These are phyloP conservation scores for Collybia mongolica DNA, from an alignment of 768 basidiomycete species.

Conservation along the genomic window DNA sequence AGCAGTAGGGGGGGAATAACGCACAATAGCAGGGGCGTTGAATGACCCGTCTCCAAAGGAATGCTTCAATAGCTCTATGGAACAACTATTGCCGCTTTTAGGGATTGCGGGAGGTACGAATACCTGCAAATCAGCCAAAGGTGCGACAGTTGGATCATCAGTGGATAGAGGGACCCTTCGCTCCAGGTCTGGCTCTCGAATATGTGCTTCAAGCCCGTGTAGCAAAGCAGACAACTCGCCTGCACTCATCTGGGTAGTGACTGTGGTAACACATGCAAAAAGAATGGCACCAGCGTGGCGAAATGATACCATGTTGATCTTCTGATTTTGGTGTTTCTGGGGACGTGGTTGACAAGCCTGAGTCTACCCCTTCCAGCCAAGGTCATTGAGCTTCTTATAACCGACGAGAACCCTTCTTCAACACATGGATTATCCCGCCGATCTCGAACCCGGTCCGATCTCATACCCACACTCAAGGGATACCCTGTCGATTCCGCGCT, in stretches of 20 bases:
- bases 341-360: too few relatives aligned
- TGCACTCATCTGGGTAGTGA: conserved; percentile 13
- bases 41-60: conserved; percentile 28
- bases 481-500: too few relatives aligned
- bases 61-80: conserved; percentile 23
- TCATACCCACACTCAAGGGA: background rate
- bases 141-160: conserved; percentile 23
- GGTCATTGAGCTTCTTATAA: too few relatives aligned
- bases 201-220: conserved; percentile 10
- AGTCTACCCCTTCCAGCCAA: background rate
- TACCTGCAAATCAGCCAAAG: conserved; percentile 28
- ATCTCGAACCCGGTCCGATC: background rate
- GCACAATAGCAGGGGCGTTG: conserved; percentile 23
- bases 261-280: too few relatives aligned
- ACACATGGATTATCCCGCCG: background rate
- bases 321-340: too few relatives aligned
- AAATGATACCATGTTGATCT: too few relatives aligned
- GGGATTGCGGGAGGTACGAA: conserved; percentile 28
- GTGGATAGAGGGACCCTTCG: conserved; percentile 26
- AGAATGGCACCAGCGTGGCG: too few relatives aligned
- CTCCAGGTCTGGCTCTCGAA: conserved; percentile 8
- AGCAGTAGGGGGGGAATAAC: conserved; percentile 47
- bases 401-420: too few relatives aligned
- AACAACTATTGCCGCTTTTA: conserved; percentile 20
- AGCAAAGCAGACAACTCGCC: conserved; percentile 22